Evolutionary conservation across 768 basidiomycete species (phyloP).

Genomic region (Suillus variegatus): DNA sequence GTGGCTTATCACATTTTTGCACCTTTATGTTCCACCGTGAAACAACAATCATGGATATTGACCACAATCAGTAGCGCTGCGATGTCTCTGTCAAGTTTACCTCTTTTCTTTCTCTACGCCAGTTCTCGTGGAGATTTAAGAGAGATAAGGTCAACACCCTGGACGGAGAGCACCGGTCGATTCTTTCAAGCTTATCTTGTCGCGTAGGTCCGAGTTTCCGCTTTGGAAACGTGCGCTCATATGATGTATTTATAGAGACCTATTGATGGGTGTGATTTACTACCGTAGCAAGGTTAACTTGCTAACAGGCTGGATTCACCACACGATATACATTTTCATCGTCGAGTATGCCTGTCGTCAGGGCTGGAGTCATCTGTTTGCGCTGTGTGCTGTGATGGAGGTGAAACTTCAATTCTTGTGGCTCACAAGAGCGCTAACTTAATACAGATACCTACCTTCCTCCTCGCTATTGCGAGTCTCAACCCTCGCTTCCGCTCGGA

Average conservation of each 20-base stretch:
- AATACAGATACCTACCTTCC: slow-evolving; percentile 51
- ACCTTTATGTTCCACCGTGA: slow-evolving; percentile 32
- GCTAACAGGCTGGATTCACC: slow-evolving; percentile 58
- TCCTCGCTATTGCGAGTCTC: slow-evolving; percentile 49
- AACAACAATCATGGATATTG: slow-evolving; percentile 51
- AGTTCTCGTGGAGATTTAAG: slow-evolving; percentile 27
- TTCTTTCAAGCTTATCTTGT: slow-evolving; percentile 52
- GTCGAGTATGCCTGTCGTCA: slow-evolving; percentile 39
- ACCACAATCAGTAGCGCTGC: slow-evolving; percentile 39
- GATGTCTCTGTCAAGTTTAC: slow-evolving; percentile 45
- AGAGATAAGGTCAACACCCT: slow-evolving; percentile 21
- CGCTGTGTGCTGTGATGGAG: slow-evolving; percentile 50
- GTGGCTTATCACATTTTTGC: slow-evolving; percentile 33
- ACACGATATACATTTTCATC: slow-evolving; percentile 43
- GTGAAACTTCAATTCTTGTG: slow-evolving; percentile 22
- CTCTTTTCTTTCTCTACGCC: slow-evolving; percentile 36
- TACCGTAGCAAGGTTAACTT: slow-evolving; percentile 50
- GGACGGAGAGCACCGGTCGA: slow-evolving; percentile 29
- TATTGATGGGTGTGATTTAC: slow-evolving; percentile 44
- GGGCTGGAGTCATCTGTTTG: slow-evolving; percentile 44
- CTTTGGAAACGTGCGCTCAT: slow-evolving; percentile 7
- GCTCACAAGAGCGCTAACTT: slow-evolving; percentile 1
- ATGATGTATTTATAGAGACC: slow-evolving; percentile 35
- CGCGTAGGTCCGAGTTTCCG: slow-evolving; percentile 24
- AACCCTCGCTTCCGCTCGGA: slow-evolving; percentile 47